Percentiles rank a stretch among this genome's conserved stretches.
These are phyloP conservation scores for Chaetomium fimeti DNA, from an alignment of 495 filamentous ascomycete genomes.

Conservation along the genomic window DNA sequence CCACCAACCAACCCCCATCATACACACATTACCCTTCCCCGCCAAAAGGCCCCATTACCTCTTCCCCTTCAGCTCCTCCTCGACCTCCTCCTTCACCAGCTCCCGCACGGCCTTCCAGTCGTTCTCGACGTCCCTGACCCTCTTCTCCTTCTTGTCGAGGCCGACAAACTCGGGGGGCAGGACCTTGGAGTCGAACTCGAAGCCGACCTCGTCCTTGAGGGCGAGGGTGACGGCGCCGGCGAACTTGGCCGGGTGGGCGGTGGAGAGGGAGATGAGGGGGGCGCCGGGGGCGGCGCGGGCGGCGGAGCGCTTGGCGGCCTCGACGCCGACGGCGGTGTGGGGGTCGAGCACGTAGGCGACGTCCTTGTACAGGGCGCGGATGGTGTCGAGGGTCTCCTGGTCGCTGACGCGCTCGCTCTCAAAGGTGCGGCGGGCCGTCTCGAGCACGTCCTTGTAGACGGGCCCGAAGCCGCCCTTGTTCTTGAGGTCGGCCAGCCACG, in stretches of 20 bases:
- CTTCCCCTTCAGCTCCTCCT: conserved; percentile 46
- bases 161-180: conserved; percentile 77
- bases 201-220: conserved; percentile 62
- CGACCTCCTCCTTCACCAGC: conserved; percentile 55
- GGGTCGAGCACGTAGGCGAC: conserved; percentile 82
- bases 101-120: conserved; percentile 53
- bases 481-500: conserved; percentile 77
- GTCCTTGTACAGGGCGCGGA: conserved; percentile 62
- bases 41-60: not conserved
- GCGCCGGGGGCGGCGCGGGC: conserved; percentile 48
- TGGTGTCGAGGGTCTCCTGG: conserved; percentile 70
- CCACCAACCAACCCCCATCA: not conserved
- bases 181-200: conserved; percentile 67
- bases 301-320: conserved; percentile 66
- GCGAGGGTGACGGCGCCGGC: conserved; percentile 73
- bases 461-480: conserved; percentile 70
- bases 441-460: conserved; percentile 66
- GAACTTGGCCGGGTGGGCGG: conserved; percentile 94
- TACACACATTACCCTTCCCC: conserved; percentile 8
- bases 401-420: conserved; percentile 82
- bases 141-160: conserved; percentile 62
- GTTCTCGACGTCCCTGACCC: conserved; percentile 55
- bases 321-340: conserved; percentile 83
- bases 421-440: conserved; percentile 64
- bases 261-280: conserved; percentile 69